Evolutionary conservation across 1,284 basidiomycete species (phyloP).

Genomic region (Moniliophthora roreri): DNA sequence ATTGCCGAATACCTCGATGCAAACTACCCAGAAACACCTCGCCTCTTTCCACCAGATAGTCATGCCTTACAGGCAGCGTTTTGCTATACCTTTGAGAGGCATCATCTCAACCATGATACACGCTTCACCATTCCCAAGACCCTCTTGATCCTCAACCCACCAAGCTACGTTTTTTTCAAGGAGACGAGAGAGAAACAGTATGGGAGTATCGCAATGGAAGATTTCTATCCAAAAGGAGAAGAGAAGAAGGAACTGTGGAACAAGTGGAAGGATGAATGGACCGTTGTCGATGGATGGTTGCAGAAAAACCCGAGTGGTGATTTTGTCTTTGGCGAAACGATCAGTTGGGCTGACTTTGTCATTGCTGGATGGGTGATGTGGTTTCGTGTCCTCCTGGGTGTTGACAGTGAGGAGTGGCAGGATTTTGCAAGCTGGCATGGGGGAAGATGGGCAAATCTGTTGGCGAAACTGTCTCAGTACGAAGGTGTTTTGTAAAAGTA

Average conservation of each 20-base stretch:
- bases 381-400: conserved; percentile 3
- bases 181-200: background rate
- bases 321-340: conserved; percentile 9
- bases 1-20: conserved; percentile 40
- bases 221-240: conserved; percentile 29
- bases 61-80: conserved; percentile 24
- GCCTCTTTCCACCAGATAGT: conserved; percentile 27
- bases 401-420: conserved; percentile 12
- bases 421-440: conserved; percentile 8
- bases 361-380: conserved; percentile 7
- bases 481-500: background rate
- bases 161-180: conserved; percentile 1
- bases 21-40: conserved; percentile 27
- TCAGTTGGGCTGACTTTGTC: conserved; percentile 9
- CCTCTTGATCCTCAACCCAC: background rate
- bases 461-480: background rate
- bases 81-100: conserved; percentile 15
- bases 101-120: background rate
- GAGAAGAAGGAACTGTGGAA: conserved; percentile 24
- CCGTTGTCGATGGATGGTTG: conserved; percentile 23
- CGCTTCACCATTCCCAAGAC: background rate
- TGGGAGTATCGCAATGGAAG: conserved; percentile 28
- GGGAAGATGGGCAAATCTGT: conserved; percentile 7
- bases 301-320: conserved; percentile 25
- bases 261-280: conserved; percentile 23